Evolutionary conservation across 192 early-diverging fungal genomes (phyloP).

Genomic region (Funneliformis geosporum): DNA sequence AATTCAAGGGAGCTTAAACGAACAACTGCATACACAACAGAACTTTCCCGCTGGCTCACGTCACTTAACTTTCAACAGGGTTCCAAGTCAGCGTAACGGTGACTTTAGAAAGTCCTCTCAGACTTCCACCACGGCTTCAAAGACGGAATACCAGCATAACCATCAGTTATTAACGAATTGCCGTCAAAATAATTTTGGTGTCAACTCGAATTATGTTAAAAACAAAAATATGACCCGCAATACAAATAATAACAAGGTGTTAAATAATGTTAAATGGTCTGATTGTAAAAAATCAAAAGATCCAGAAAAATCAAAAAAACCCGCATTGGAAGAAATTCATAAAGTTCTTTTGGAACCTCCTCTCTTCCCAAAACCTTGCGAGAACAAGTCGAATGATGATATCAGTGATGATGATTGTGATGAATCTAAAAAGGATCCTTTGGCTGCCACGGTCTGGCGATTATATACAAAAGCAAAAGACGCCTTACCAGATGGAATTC

Average conservation of each 20-base stretch:
- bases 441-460: constrained; percentile 67
- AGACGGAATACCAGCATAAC: not conserved
- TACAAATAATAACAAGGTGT: not conserved
- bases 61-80: not conserved
- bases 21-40: not conserved
- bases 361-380: not conserved
- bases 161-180: not conserved
- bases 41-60: not conserved
- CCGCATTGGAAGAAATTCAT: not conserved
- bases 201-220: not conserved
- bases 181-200: not conserved
- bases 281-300: not conserved
- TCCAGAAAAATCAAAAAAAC: not conserved
- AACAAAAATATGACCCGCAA: not conserved
- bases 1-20: not conserved
- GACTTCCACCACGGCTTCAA: not conserved
- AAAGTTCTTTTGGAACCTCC: not conserved
- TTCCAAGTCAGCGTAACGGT: not conserved
- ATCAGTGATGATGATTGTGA: constrained; percentile 8
- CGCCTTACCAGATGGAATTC: constrained; percentile 69
- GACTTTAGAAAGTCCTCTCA: not conserved
- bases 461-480: constrained; percentile 81
- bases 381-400: not conserved
- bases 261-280: not conserved
- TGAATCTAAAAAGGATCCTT: constrained; percentile 50